Percentiles rank a stretch among this genome's conserved stretches.
phyloP scores from a whole-genome alignment of 179 eudicot genomes.

The Silene noctiflora region DNA sequence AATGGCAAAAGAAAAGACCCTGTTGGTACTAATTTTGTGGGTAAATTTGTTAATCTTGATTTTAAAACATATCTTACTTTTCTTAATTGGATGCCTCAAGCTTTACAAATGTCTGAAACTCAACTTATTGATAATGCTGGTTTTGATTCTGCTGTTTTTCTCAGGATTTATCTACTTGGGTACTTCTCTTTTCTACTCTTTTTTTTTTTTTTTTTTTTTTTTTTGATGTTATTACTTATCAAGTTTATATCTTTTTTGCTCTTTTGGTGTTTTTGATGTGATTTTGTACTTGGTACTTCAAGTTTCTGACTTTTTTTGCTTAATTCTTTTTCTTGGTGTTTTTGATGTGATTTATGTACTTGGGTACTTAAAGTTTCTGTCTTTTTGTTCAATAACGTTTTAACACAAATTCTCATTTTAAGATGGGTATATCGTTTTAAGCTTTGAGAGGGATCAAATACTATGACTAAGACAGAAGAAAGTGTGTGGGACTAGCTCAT shows the following conservation, averaged over 20 bases:
- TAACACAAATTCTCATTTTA: too few species aligned
- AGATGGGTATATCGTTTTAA: too few species aligned
- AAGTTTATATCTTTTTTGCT: background rate
- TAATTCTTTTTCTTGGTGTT: background rate
- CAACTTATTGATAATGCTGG: constrained; percentile 63
- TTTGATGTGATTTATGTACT: background rate
- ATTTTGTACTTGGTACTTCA: background rate
- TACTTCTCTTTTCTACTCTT: constrained; percentile 22
- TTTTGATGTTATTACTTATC: background rate
- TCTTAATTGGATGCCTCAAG: constrained; percentile 78
- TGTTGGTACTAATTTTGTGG: constrained; percentile 41
- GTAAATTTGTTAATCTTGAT: constrained; percentile 58
- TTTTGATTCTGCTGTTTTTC: constrained; percentile 66
- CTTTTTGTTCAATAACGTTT: background rate
- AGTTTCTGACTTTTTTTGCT: background rate
- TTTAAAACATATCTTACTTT: constrained; percentile 52
- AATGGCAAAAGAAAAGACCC: constrained; percentile 52
- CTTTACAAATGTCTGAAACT: constrained; percentile 48
- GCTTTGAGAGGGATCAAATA: too few species aligned
- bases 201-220: background rate
- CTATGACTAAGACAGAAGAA: too few species aligned
- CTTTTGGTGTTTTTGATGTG: background rate
- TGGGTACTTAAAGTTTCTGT: background rate
- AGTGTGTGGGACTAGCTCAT: too few species aligned
- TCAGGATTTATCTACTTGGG: constrained; percentile 64